Base-by-base conservation (phyloP, 176 grass and related monocot species). In the Carex parvula region DNA sequence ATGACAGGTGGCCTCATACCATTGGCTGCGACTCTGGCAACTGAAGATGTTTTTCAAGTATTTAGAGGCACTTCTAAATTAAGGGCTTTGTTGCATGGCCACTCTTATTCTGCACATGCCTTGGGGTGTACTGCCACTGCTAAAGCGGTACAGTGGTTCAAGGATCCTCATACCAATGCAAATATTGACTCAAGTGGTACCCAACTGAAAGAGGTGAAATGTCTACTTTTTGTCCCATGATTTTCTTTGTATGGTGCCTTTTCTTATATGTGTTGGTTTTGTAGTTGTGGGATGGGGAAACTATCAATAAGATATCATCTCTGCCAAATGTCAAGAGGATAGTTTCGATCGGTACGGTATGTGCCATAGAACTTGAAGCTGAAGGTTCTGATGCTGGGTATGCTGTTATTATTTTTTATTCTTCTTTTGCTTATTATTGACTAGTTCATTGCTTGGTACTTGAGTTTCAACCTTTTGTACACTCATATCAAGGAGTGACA, bases 1-100 rank as follows among this genome's bases (percentile, higher is more conserved):
- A 89, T 98, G 96, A 98, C 89, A 74, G 96, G 91, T 60, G 96
- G 93, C 11, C 79, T 95, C 85, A 65, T 98, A 59, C 96, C 93
- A 68, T 87, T 98, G 83, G 92, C 96, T 26, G 93, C 79, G 66
- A 98, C 93, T 4, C 61, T 98, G 83, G 70, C 91, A 66, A 95
- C 91, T 0, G 96, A 98, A 86, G 85, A 89, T 86, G 79, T 95
- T 86, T 98, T 95, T 87, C 84, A 93, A 83, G 88, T 89, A 60
- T 98, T 98, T 85, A 84, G 75, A 86, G 85, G 96, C 87, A 85
- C 93, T 79, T 98, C 93, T 3, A 98, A 98, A 91, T 93, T 98
- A 70, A 90, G 87, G n/a, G 96, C 96, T 11, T 91, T 98, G 39
- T 89, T 95, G 58, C 96, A 95, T 86, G 96, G 92, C 48, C 96